phyloP scores from a whole-genome alignment of 169 alveolate species.

The Ichthyophthirius multifiliis region DNA sequence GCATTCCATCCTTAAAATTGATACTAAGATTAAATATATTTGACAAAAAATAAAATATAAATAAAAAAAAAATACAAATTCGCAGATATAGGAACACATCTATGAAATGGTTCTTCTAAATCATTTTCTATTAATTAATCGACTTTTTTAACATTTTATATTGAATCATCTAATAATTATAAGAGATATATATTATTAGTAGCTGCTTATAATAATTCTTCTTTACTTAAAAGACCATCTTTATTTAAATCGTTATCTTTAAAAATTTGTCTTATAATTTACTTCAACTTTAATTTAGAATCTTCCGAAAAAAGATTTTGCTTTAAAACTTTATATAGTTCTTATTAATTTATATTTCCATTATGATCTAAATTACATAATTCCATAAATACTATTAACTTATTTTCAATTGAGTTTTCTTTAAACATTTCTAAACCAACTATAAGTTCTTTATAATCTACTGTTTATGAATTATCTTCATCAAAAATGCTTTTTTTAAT shows the following conservation, averaged over 20 bases:
- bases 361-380: slow-evolving; percentile 24
- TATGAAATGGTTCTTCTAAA: slow-evolving; percentile 16
- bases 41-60: too few species aligned
- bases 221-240: slow-evolving; percentile 10
- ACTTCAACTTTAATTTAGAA: slow-evolving; percentile 17
- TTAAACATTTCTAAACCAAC: slow-evolving; percentile 25
- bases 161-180: neutral
- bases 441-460: slow-evolving; percentile 28
- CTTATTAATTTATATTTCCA: slow-evolving; percentile 5
- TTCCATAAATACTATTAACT: slow-evolving; percentile 21
- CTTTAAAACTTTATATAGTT: slow-evolving; percentile 22
- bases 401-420: slow-evolving; percentile 9
- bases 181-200: neutral
- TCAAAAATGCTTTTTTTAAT: slow-evolving; percentile 15
- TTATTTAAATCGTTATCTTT: slow-evolving; percentile 14
- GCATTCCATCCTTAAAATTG: slow-evolving; percentile 33
- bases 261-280: neutral
- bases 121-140: slow-evolving; percentile 29
- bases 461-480: slow-evolving; percentile 10
- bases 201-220: slow-evolving; percentile 10
- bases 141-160: neutral
- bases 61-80: neutral
- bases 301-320: neutral
- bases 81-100: slow-evolving; percentile 40
- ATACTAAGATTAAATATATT: neutral